Evolutionary conservation across 768 basidiomycete genomes (phyloP).

Genomic region (Leccinellum rugosiceps): DNA sequence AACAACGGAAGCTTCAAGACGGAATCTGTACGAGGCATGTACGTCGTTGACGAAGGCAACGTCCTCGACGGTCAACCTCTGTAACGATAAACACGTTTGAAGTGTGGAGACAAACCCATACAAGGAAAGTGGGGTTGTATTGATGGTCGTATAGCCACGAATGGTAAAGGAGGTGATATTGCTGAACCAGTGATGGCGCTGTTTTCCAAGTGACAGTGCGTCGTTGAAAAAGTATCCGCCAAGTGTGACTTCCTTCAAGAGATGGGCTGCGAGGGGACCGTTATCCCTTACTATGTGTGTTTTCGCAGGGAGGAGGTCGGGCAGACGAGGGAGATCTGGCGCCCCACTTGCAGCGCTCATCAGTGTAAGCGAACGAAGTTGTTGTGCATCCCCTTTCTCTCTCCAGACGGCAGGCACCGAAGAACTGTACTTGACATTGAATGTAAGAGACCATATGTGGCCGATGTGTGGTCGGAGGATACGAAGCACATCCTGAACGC

Average conservation of each 20-base stretch:
- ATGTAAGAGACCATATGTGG: conserved; percentile 2
- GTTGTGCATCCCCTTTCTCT: background rate
- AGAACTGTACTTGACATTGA: background rate
- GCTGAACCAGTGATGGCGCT: conserved; percentile 2
- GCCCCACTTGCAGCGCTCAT: background rate
- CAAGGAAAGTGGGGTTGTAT: background rate
- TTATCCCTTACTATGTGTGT: background rate
- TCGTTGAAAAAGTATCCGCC: background rate
- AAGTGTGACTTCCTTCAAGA: background rate
- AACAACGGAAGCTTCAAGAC: conserved; percentile 1
- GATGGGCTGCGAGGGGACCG: background rate
- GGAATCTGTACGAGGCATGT: conserved; percentile 1
- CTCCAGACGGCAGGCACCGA: conserved; percentile 6
- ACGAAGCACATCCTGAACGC: background rate
- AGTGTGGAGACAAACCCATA: background rate
- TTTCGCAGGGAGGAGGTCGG: background rate
- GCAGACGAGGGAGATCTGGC: background rate
- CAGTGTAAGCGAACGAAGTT: background rate
- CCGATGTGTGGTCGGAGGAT: background rate
- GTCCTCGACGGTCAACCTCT: conserved; percentile 4
- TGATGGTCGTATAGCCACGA: background rate
- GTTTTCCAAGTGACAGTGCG: background rate
- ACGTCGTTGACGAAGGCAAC: conserved; percentile 6
- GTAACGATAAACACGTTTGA: background rate
- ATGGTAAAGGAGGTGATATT: conserved; percentile 3